Conservation (phyloP, 495 filamentous ascomycete species). For the Hypoxylon lienhwacheense region DNA sequence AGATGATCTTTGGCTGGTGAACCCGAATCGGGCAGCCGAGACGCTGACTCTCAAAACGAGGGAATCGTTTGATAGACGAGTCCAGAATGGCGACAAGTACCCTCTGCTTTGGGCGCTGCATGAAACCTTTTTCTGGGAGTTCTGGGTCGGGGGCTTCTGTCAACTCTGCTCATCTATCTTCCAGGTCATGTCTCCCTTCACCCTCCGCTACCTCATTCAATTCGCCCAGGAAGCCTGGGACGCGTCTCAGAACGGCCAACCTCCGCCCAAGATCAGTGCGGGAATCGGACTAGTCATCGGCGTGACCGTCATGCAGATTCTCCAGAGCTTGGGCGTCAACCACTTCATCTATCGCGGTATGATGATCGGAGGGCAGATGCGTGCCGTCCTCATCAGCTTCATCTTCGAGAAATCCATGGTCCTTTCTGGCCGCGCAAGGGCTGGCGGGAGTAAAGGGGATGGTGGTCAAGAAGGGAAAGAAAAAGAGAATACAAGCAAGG, state of each 20-base stretch:
- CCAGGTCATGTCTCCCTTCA: slow-evolving; percentile 74
- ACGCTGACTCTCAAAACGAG: slow-evolving; percentile 64
- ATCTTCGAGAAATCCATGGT: slow-evolving; percentile 84
- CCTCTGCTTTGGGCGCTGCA: slow-evolving; percentile 80
- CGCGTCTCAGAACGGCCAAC: slow-evolving; percentile 51
- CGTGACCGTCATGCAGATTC: slow-evolving; percentile 72
- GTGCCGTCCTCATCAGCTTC: slow-evolving; percentile 71
- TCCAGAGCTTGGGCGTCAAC: slow-evolving; percentile 71
- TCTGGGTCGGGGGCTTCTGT: slow-evolving; percentile 78
- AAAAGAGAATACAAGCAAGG: slow-evolving; percentile 40
- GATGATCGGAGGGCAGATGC: slow-evolving; percentile 74
- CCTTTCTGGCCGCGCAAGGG: slow-evolving; percentile 75
- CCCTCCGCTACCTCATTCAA: slow-evolving; percentile 72
- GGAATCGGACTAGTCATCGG: slow-evolving; percentile 77
- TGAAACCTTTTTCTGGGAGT: slow-evolving; percentile 84
- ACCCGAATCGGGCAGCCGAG: slow-evolving; percentile 73
- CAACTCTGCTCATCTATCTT: slow-evolving; percentile 70
- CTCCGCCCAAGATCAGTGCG: slow-evolving; percentile 62
- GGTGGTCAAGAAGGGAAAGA: slow-evolving; percentile 36
- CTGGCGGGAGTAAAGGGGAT: slow-evolving; percentile 59
- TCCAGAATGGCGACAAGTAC: slow-evolving; percentile 66
- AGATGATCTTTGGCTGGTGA: slow-evolving; percentile 85
- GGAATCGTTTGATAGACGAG: slow-evolving; percentile 66
- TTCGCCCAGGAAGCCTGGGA: slow-evolving; percentile 79
- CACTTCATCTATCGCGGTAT: slow-evolving; percentile 84